Evolutionary conservation across 805 yeast species (phyloP).

Genomic region (Wickerhamomyces alni): DNA sequence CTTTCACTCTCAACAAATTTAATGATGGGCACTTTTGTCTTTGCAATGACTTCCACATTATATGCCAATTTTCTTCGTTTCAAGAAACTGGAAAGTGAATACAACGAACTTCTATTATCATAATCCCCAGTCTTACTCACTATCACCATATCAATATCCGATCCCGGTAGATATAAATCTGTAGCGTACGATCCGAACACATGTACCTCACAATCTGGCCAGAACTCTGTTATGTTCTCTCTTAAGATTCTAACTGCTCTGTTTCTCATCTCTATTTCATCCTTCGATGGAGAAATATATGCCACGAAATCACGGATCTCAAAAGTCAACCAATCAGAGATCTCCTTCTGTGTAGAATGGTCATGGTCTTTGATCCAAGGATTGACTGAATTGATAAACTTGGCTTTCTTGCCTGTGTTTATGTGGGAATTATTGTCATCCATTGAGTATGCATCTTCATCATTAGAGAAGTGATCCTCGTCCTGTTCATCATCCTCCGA

Average conservation of each 20-base stretch:
- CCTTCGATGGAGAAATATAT: slow-evolving; percentile 78
- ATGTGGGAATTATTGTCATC: slow-evolving; percentile 20
- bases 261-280: slow-evolving; percentile 66
- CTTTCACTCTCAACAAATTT: slow-evolving; percentile 75
- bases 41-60: slow-evolving; percentile 78
- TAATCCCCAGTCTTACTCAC: slow-evolving; percentile 52
- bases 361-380: slow-evolving; percentile 83
- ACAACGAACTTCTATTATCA: slow-evolving; percentile 60
- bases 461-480: slow-evolving; percentile 5
- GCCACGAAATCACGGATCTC: slow-evolving; percentile 82
- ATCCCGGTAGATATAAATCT: slow-evolving; percentile 86
- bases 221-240: slow-evolving; percentile 42
- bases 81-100: slow-evolving; percentile 65
- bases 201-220: slow-evolving; percentile 76
- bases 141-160: slow-evolving; percentile 92
- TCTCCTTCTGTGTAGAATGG: slow-evolving; percentile 68
- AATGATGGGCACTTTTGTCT: slow-evolving; percentile 90
- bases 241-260: slow-evolving; percentile 56
- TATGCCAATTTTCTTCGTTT: slow-evolving; percentile 57
- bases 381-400: slow-evolving; percentile 23
- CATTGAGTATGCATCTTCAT: slow-evolving; percentile 22
- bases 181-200: slow-evolving; percentile 96
- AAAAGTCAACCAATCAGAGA: slow-evolving; percentile 79
- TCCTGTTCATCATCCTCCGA: slow-evolving; percentile 14
- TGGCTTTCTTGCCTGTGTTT: slow-evolving; percentile 6